A percentile compares a stretch with the other conserved stretches of the same genome.
Conservation (phyloP, 768 basidiomycete species). For the Termitomyces sp. region DNA sequence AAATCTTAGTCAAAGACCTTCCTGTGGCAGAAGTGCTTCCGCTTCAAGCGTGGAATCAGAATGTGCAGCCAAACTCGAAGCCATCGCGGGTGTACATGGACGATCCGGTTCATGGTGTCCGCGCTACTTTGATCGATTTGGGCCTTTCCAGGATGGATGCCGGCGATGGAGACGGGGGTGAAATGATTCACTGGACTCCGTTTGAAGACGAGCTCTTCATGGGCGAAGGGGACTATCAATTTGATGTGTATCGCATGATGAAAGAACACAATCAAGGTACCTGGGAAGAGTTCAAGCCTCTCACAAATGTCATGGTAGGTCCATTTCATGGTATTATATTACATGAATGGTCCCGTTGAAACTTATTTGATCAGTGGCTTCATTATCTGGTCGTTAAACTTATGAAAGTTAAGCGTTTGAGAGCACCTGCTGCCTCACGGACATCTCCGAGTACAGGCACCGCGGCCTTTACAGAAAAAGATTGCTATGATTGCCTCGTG, state of each 20-base stretch:
- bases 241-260: constrained; percentile 94
- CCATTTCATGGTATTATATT: too few relatives aligned
- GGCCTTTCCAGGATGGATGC: constrained; percentile 86
- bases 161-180: constrained; percentile 40
- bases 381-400: constrained; percentile 81
- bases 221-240: constrained; percentile 93
- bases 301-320: constrained; percentile 89
- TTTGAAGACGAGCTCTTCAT: constrained; percentile 90
- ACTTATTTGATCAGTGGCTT: constrained; percentile 66
- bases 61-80: constrained; percentile 24
- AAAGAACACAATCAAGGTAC: constrained; percentile 47
- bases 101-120: constrained; percentile 59
- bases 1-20: constrained; percentile 76
- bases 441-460: constrained; percentile 30
- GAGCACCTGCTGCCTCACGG: constrained; percentile 43
- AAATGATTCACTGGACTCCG: constrained; percentile 66
- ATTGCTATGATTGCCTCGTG: constrained; percentile 66
- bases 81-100: constrained; percentile 54
- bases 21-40: constrained; percentile 25
- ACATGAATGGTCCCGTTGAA: constrained; percentile 6
- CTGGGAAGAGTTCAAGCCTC: constrained; percentile 79
- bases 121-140: constrained; percentile 89
- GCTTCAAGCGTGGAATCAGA: constrained; percentile 34
- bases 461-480: constrained; percentile 55
- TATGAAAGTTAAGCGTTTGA: constrained; percentile 65